phyloP scores from a whole-genome alignment of 2,329 filamentous ascomycete genomes.

The Teratosphaeria destructans region DNA sequence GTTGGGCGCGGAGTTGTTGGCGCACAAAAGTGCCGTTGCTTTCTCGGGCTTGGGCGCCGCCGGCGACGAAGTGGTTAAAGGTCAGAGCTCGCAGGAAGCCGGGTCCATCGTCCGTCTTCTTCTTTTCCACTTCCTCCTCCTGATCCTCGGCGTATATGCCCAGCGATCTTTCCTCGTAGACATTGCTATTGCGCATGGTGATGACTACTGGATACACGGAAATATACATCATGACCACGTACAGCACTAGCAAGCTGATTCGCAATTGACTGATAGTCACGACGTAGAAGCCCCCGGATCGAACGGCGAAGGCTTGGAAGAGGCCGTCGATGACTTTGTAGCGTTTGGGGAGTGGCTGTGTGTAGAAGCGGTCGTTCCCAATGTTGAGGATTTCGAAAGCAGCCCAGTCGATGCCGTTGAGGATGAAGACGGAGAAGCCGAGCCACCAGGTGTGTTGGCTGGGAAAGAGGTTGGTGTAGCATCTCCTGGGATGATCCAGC shows the following conservation, averaged over 20 bases:
- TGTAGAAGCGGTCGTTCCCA: conserved; percentile 39
- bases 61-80: conserved; percentile 7
- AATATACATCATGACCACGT: conserved; percentile 58
- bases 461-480: conserved; percentile 54
- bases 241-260: conserved; percentile 47
- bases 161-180: conserved; percentile 52
- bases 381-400: conserved; percentile 46
- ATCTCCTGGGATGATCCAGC: conserved; percentile 52
- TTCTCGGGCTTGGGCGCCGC: conserved; percentile 3
- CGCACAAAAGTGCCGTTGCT: conserved; percentile 29
- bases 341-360: conserved; percentile 31
- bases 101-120: background rate
- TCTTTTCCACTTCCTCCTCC: conserved; percentile 4
- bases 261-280: conserved; percentile 38
- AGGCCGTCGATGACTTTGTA: conserved; percentile 45
- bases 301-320: conserved; percentile 46
- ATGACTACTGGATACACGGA: conserved; percentile 52
- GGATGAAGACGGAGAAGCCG: conserved; percentile 37
- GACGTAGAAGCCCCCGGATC: conserved; percentile 42
- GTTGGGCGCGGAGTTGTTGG: conserved; percentile 36
- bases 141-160: conserved; percentile 44
- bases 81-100: conserved; percentile 6
- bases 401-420: conserved; percentile 46
- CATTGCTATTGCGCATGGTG: conserved; percentile 49
- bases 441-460: conserved; percentile 50